A percentile compares a stretch with the other conserved stretches of the same genome.
phyloP scores from a whole-genome alignment of 2,329 filamentous ascomycete genomes.

The Pestalotiopsis sp. region DNA sequence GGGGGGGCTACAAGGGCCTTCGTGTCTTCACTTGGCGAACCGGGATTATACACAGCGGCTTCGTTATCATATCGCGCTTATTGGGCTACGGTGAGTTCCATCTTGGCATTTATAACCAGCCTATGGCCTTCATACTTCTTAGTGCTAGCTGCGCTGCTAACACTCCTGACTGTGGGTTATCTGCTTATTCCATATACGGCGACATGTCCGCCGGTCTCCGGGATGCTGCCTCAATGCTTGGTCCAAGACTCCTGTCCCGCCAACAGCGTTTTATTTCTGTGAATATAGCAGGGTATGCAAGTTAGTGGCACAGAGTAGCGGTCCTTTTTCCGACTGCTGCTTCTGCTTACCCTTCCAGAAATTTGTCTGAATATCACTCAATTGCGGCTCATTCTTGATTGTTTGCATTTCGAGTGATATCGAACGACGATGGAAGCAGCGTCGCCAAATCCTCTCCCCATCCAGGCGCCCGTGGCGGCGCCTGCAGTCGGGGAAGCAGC shows the following conservation, averaged over 20 bases:
- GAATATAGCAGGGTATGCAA: neutral
- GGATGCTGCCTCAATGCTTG: neutral
- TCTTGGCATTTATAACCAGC: neutral
- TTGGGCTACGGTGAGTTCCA: neutral
- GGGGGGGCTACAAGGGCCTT: neutral
- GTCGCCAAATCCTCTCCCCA: neutral
- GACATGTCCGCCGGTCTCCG: neutral
- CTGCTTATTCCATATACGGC: neutral
- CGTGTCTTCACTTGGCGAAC: neutral
- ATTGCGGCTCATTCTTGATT: neutral
- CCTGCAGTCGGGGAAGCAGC: neutral
- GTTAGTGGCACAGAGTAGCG: neutral
- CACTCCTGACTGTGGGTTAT: neutral
- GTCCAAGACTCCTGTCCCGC: neutral
- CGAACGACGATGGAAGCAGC: neutral
- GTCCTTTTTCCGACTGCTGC: neutral
- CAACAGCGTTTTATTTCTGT: neutral
- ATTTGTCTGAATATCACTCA: neutral
- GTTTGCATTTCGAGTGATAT: neutral
- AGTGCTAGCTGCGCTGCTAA: neutral
- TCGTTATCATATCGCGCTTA: neutral
- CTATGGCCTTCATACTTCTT: neutral
- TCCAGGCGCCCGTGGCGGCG: neutral
- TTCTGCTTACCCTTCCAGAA: neutral
- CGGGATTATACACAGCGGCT: neutral